Evolutionary conservation across 805 yeast species (phyloP).

Genomic region (Metschnikowia cerradonensis): DNA sequence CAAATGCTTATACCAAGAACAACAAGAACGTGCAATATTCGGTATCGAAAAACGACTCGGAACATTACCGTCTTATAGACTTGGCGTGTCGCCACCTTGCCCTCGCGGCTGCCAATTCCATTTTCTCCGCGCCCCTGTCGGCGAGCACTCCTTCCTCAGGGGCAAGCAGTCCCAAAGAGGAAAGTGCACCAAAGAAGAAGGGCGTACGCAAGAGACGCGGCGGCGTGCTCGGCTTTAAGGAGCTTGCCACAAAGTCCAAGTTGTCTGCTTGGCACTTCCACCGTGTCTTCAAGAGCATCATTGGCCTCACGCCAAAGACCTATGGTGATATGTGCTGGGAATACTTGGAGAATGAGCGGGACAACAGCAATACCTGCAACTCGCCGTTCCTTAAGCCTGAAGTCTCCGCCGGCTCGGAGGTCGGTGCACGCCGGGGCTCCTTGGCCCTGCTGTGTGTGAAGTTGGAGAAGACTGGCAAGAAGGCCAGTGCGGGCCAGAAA

Average conservation of each 20-base stretch:
- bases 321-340: conserved; percentile 83
- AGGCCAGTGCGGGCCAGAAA: neutral
- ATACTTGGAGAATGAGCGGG: conserved; percentile 36
- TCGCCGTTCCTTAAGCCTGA: neutral
- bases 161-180: conserved; percentile 21
- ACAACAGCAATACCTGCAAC: neutral
- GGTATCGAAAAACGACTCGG: conserved; percentile 57
- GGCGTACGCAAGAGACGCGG: conserved; percentile 56
- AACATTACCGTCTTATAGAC: conserved; percentile 65
- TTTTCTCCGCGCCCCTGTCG: conserved; percentile 19
- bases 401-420: conserved; percentile 4
- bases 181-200: conserved; percentile 9
- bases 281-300: conserved; percentile 79
- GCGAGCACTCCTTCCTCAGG: conserved; percentile 13
- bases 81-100: conserved; percentile 83
- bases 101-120: conserved; percentile 60
- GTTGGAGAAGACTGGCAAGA: neutral
- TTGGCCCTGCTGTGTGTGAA: neutral
- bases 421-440: neutral
- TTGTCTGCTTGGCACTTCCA: conserved; percentile 92
- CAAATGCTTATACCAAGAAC: conserved; percentile 18
- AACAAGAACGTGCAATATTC: conserved; percentile 10
- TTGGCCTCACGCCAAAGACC: conserved; percentile 83
- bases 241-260: conserved; percentile 78
- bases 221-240: conserved; percentile 79